Base-by-base conservation (phyloP, 1,284 basidiomycete species). In the Tetrapyrgos nigripes region DNA sequence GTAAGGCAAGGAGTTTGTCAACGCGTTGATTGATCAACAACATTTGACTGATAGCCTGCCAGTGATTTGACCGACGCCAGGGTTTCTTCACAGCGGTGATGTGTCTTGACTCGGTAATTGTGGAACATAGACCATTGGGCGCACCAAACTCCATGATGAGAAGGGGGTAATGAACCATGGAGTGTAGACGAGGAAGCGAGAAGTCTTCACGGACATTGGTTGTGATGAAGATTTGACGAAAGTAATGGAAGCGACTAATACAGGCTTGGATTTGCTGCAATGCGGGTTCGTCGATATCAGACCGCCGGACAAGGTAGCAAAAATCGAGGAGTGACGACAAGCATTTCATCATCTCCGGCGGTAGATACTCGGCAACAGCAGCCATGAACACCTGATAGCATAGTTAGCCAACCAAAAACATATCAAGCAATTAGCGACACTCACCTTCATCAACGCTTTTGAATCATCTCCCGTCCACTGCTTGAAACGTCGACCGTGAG, bases 401-500 rank as follows among this genome's bases (percentile, higher is more conserved):
- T n/a, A n/a, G n/a, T 40, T 29, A 29, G 23, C 53, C 26, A 28
- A 35, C 43, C 37, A 21, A 28, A 29, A 11, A 27, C 65, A 33
- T 60, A 17, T 13, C 23, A 45, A n/a, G 27, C 26, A 27, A 35
- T 50, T 17, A 66, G 26, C 60, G 14, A 37, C 24, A 46, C 33
- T 33, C 52, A 70, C 70, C 66, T 72, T 73, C 71, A 73, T 73
- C 3, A 73, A 50, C 2, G 67, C 70, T 52, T 72, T 73, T 0
- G 70, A 71, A 49, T 72, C 69, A n/a, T n/a, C n/a, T n/a, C n/a
- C n/a, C n/a, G n/a, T n/a, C n/a, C n/a, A n/a, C n/a, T n/a, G n/a
- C n/a, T 64, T 66, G 64, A 73, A 65, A 50, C 68, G 62, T 2
- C 65, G 64, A 6, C 72, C 72, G 28, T 70, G 55, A 14, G 64